Conservation (phyloP, 2,329 filamentous ascomycete species). For the Sphaerulina vaccinii region DNA sequence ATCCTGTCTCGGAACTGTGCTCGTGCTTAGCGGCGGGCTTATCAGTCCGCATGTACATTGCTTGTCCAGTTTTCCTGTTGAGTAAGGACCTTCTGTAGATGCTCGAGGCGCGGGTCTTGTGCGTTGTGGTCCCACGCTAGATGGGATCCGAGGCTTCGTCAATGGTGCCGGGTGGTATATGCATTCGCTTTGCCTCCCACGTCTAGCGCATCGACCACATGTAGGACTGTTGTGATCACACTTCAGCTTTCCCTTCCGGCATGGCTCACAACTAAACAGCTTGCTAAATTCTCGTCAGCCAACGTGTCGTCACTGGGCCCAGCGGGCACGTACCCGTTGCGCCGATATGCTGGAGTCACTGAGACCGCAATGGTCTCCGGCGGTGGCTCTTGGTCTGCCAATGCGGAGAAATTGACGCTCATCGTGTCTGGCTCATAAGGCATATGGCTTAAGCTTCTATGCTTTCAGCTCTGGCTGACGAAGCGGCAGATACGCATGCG, state of each 20-base stretch:
- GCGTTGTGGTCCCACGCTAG: constrained; percentile 19
- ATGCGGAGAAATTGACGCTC: not conserved
- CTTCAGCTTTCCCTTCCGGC: constrained; percentile 37
- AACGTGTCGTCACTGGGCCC: constrained; percentile 32
- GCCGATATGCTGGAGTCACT: constrained; percentile 28
- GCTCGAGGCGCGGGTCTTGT: constrained; percentile 17
- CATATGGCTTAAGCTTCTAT: not conserved
- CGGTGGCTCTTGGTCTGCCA: not conserved
- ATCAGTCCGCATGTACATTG: constrained; percentile 6
- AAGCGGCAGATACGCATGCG: not conserved
- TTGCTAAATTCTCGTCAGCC: not conserved
- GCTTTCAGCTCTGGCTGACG: not conserved
- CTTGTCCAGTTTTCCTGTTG: constrained; percentile 4
- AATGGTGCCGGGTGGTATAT: constrained; percentile 39
- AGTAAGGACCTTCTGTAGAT: constrained; percentile 15
- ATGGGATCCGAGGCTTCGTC: constrained; percentile 26
- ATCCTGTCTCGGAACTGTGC: constrained; percentile 11
- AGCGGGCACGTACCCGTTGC: constrained; percentile 38
- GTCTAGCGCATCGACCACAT: constrained; percentile 36
- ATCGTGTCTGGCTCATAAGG: not conserved
- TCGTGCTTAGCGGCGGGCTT: constrained; percentile 27
- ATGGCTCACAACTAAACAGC: constrained; percentile 17
- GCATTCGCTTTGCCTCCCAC: constrained; percentile 31
- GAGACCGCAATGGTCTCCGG: constrained; percentile 2
- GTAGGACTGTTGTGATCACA: constrained; percentile 37